Base-by-base conservation (phyloP, 805 yeast genomes). In the Myxozyma sirexii region DNA sequence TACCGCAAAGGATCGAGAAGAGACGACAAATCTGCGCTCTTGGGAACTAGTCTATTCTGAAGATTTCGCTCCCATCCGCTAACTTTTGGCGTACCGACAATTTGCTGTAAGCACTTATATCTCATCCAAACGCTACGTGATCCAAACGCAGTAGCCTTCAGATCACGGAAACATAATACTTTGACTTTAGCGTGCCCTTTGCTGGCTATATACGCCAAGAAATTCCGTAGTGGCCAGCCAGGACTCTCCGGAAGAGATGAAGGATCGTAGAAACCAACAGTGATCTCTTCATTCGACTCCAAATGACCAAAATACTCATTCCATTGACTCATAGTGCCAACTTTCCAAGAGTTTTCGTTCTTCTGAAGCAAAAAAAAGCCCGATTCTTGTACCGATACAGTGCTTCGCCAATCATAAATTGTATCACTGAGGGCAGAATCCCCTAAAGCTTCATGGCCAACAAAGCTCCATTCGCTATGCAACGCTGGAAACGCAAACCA, bases 41-140 rank as follows among this genome's bases (percentile, higher is more conserved):
- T 90, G 0, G 98, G 97, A 0, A 87, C 86, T 13, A 92, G 76
- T 67, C 85, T 86, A 45, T 69, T 68, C 43, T 79, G 81, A 5
- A 79, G 74, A 27, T 90, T 89, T 62, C 94, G 81, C 69, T 93
- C 98, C 99, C 99, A 94, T 0, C 99, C 99, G 0, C 86, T 79
- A 0, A 84, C 76, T 55, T 79, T 83, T 35, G 75, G 73, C 1
- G 68, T 47, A 1, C 37, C 68, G 19, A 10, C 27, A 27, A 41
- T 12, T 10, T 19, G 19, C 2, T 24, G 49, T 8, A 24, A 21
- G 8, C 70, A 62, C 19, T 59, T 60, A 7, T 69, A 56, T 29
- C 53, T 49, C 29, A 72, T 51, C 75, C 75, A 69, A 44, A 69
- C 51, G 51, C 74, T 71, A 12, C 59, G 59, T 1, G 65, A 38